Evolutionary conservation across 2,329 filamentous ascomycete genomes (phyloP), one percentile per base, ranked within the genome.

Genomic region (Huntiella decipiens): DNA sequence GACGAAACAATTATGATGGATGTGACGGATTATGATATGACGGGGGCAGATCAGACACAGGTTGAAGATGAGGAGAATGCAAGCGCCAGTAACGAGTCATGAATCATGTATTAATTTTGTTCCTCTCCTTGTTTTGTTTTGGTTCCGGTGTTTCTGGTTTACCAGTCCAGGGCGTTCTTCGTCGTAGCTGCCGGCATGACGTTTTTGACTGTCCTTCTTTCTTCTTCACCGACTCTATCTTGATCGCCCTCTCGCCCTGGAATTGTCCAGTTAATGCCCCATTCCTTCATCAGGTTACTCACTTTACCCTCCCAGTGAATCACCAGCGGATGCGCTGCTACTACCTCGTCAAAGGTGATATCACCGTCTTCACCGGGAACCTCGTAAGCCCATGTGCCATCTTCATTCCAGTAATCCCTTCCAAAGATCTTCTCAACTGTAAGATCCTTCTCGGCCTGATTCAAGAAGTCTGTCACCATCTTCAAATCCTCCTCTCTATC

Each of bases 371-470:
- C 34, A 7, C 56, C 54, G 15, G 60, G 56, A 28, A 82, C 70
- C 1, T 69, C 62, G 57, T 72, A 88, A 54, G 63, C 75, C 79
- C 80, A 86, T 35, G 77, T 73, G 1, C 82, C 82, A 55, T 84
- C 79, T 8, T 69, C 62, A 3, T 71, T 71, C 66, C 82, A 83
- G 59, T 71, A 85, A n/a, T 73, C 65, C 15, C 63, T 56, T 1
- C 67, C 71, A 58, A 88, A 83, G 22, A 92, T 63, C 38, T 62
- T 65, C 54, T 71, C 65, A 11, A 78, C 69, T 36, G 66, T 66
- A 44, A 91, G 60, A 43, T 83, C 79, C 35, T 60, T 59, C 11
- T 65, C 62, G 2, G 80, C 81, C 34, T 66, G 61, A 1, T 55
- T 56, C 1, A 73, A 56, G 19, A 74, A 54, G 8, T 54, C 52